A percentile compares a stretch with the other conserved stretches of the same genome.
These are phyloP conservation scores for Cryptosporidium ryanae DNA, from an alignment of 169 alveolate species.

Conservation along the genomic window DNA sequence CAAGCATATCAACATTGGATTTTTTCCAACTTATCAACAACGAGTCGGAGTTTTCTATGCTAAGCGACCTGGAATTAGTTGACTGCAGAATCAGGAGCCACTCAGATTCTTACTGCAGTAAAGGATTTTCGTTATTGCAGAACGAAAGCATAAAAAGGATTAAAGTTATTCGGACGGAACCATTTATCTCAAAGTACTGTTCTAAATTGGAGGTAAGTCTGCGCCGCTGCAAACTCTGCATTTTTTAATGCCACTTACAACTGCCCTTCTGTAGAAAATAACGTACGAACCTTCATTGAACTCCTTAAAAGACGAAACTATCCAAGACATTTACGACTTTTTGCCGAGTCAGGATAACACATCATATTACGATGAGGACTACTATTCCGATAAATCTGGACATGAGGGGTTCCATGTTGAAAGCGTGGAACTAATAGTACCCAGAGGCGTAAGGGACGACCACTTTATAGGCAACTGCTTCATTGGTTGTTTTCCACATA, in stretches of 20 bases:
- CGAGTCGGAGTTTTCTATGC: background rate
- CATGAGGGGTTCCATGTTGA: background rate
- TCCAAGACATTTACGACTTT: too few relatives aligned
- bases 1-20: too few relatives aligned
- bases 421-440: conserved; percentile 22
- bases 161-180: conserved; percentile 16
- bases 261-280: too few relatives aligned
- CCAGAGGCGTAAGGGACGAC: background rate
- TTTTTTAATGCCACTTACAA: background rate
- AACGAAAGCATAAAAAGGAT: too few relatives aligned
- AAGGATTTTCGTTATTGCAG: background rate
- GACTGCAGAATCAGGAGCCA: conserved; percentile 29
- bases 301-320: too few relatives aligned
- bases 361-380: too few relatives aligned
- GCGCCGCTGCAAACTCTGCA: too few relatives aligned
- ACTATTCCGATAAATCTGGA: too few relatives aligned
- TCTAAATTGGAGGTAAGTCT: conserved; percentile 53
- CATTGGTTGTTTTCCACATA: conserved; percentile 13
- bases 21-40: too few relatives aligned
- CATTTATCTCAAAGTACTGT: conserved; percentile 12
- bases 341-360: too few relatives aligned
- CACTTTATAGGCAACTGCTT: background rate
- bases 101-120: background rate
- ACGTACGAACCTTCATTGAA: too few relatives aligned
- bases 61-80: conserved; percentile 10